Conservation (phyloP, 164 flowering plant genomes). For the Liquidambar formosana region DNA sequence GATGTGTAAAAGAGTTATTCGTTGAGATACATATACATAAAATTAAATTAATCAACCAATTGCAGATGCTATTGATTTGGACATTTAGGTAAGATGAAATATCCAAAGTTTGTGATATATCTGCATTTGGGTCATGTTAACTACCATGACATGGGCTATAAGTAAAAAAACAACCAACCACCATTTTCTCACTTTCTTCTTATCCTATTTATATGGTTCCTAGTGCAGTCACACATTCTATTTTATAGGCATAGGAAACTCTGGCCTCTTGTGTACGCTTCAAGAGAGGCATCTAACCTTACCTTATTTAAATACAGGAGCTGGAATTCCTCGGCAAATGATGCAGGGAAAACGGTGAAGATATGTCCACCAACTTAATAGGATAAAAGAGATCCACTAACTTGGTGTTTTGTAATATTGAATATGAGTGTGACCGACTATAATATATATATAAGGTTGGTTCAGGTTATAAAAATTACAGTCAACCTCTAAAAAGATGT, state of each 20-base stretch:
- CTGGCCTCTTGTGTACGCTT: background rate
- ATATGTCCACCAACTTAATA: background rate
- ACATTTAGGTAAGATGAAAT: background rate
- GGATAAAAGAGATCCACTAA: too few species aligned
- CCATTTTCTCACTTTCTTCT: background rate
- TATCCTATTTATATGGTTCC: background rate
- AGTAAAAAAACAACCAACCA: background rate
- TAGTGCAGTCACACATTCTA: background rate
- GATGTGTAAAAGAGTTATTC: background rate
- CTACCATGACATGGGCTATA: background rate
- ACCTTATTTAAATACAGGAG: background rate
- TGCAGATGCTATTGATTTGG: background rate
- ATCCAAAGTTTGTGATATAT: background rate
- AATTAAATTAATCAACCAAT: background rate
- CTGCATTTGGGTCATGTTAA: background rate
- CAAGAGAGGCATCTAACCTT: background rate
- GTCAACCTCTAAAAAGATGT: too few species aligned
- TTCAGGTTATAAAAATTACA: too few species aligned
- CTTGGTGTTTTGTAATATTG: background rate
- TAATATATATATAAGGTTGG: too few species aligned
- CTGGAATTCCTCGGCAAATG: background rate
- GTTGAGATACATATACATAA: background rate
- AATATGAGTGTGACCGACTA: too few species aligned
- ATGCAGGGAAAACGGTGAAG: background rate
- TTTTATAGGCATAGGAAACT: background rate